Evolutionary conservation across 768 basidiomycete species (phyloP).

Genomic region (Hericium erinaceus): DNA sequence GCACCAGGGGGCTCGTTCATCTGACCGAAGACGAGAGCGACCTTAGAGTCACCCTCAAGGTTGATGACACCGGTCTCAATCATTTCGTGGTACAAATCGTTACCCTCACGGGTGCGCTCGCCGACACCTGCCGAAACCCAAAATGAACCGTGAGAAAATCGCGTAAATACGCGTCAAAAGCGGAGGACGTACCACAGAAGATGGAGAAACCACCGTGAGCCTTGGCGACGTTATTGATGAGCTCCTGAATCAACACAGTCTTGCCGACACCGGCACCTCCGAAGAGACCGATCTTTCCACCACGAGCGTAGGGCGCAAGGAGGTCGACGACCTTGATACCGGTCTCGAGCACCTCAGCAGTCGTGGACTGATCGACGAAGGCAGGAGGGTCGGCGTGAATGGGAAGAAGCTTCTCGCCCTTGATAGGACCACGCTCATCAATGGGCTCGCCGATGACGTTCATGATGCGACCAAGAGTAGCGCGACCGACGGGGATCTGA

Average conservation of each 20-base stretch:
- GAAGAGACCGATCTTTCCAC: constrained; percentile 99
- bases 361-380: constrained; percentile 98
- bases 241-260: constrained; percentile 98
- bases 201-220: constrained; percentile 99
- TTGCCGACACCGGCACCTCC: constrained; percentile 99
- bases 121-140: constrained; percentile 69
- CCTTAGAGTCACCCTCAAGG: constrained; percentile 99
- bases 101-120: constrained; percentile 99
- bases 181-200: constrained; percentile 66
- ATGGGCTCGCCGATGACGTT: constrained; percentile 99
- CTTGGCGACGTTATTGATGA: constrained; percentile 99
- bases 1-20: constrained; percentile 99
- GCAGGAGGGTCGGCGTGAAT: constrained; percentile 97
- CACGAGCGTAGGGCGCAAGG: constrained; percentile 98
- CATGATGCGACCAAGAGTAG: constrained; percentile 98
- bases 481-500: constrained; percentile 90
- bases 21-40: constrained; percentile 99
- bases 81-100: constrained; percentile 99
- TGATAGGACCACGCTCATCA: constrained; percentile 98
- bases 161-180: not conserved
- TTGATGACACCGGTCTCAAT: constrained; percentile 99
- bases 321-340: constrained; percentile 99
- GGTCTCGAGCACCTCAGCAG: constrained; percentile 97
- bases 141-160: not conserved
- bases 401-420: constrained; percentile 83